phyloP scores from a whole-genome alignment of 139 green algal genomes.

The Choricystis sp. region DNA sequence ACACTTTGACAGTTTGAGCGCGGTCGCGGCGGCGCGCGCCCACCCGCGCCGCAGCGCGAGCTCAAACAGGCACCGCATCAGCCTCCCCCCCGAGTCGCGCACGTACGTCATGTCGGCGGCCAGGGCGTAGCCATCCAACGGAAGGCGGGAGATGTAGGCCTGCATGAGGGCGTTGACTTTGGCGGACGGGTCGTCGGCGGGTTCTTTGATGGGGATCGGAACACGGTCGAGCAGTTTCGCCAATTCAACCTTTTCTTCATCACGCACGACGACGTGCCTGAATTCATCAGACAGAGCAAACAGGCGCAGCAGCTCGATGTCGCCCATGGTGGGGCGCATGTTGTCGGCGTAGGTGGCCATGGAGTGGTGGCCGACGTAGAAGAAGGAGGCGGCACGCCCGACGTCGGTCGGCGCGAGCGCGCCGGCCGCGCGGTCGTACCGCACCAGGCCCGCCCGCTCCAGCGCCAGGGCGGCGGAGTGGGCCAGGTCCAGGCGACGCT shows the following conservation, averaged over 20 bases:
- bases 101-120: not conserved
- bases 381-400: conserved; percentile 86
- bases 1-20: conserved; percentile 88
- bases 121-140: conserved; percentile 57
- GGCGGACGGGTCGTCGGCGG: conserved; percentile 84
- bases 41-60: conserved; percentile 86
- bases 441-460: conserved; percentile 79
- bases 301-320: conserved; percentile 94
- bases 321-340: conserved; percentile 88
- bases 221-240: conserved; percentile 95
- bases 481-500: conserved; percentile 75
- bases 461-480: conserved; percentile 73
- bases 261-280: conserved; percentile 68
- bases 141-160: conserved; percentile 83
- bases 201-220: conserved; percentile 95
- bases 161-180: conserved; percentile 96
- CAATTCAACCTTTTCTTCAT: conserved; percentile 96
- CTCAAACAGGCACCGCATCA: conserved; percentile 96
- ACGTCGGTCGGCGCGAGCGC: conserved; percentile 46
- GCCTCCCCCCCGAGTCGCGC: conserved; percentile 49
- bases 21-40: conserved; percentile 69
- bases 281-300: conserved; percentile 83
- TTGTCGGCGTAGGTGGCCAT: conserved; percentile 93
- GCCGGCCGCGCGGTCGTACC: conserved; percentile 81
- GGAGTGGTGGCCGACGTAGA: conserved; percentile 90